These are phyloP conservation scores for Colletotrichum viniferum DNA, from an alignment of 2,329 filamentous ascomycete species.

Conservation along the genomic window DNA sequence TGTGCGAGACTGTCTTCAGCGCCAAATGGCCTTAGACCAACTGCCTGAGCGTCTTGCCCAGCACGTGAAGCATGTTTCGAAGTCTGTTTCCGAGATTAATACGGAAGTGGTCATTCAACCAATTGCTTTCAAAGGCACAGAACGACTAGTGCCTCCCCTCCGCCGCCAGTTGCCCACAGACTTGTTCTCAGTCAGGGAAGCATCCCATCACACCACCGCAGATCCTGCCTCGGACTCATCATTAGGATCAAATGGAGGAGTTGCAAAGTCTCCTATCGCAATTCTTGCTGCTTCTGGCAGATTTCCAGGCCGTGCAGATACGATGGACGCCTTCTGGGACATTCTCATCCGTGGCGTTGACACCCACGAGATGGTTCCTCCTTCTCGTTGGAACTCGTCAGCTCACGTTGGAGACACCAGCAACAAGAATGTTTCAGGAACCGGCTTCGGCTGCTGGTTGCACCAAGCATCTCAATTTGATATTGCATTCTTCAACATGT, in stretches of 20 bases:
- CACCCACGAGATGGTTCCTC: slow-evolving; percentile 23
- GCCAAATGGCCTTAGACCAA: background rate
- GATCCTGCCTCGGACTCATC: background rate
- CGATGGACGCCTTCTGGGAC: slow-evolving; percentile 39
- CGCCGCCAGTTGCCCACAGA: background rate
- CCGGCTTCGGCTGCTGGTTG: slow-evolving; percentile 48
- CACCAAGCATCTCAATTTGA: slow-evolving; percentile 71
- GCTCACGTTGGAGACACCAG: background rate
- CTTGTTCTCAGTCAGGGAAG: background rate
- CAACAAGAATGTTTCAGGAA: slow-evolving; percentile 5
- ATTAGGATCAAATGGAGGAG: background rate
- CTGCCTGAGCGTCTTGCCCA: background rate
- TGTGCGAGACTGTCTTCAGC: background rate
- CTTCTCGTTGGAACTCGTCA: background rate
- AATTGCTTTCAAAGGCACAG: background rate
- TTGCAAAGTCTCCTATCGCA: slow-evolving; percentile 28
- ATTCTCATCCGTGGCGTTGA: slow-evolving; percentile 27
- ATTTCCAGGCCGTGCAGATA: slow-evolving; percentile 41
- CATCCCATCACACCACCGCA: background rate
- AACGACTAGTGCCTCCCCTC: background rate
- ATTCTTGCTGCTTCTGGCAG: slow-evolving; percentile 45
- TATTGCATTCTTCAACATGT: slow-evolving; percentile 75
- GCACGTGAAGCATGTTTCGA: background rate
- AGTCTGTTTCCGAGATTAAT: background rate
- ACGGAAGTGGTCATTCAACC: background rate